Evolutionary conservation across 208 protist genomes (phyloP).

Genomic region (Leishmania aethiopica): DNA sequence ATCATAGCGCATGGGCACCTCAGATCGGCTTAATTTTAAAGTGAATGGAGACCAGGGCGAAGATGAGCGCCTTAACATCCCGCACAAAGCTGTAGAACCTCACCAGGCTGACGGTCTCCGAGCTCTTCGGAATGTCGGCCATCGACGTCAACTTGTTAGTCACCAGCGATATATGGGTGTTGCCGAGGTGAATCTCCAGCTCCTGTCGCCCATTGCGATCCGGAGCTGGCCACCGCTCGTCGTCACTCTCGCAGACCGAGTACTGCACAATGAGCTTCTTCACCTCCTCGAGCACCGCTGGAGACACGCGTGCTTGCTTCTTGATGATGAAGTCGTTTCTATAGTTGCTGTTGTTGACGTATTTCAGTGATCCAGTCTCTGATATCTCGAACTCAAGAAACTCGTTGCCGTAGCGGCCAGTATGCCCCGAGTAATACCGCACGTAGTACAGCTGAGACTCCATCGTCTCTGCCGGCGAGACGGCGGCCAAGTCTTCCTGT

Average conservation of each 20-base stretch:
- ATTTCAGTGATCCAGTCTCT: constrained; percentile 81
- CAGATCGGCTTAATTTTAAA: constrained; percentile 87
- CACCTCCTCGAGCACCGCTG: constrained; percentile 73
- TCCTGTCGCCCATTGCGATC: constrained; percentile 90
- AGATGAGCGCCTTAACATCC: constrained; percentile 78
- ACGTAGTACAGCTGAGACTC: constrained; percentile 79
- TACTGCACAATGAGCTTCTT: constrained; percentile 74
- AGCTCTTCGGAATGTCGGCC: constrained; percentile 59
- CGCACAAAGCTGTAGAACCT: constrained; percentile 86
- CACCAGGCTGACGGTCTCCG: constrained; percentile 51
- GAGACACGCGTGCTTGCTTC: constrained; percentile 76
- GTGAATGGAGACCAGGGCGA: constrained; percentile 85
- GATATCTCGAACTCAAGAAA: constrained; percentile 88
- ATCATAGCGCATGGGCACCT: not conserved
- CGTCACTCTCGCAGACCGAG: constrained; percentile 70
- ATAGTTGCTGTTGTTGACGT: constrained; percentile 91
- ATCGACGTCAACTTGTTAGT: constrained; percentile 89
- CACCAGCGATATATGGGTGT: constrained; percentile 87
- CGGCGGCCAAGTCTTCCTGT: constrained; percentile 4
- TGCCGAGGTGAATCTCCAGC: constrained; percentile 85
- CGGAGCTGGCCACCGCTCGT: constrained; percentile 82
- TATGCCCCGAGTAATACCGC: constrained; percentile 88
- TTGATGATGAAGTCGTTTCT: constrained; percentile 91
- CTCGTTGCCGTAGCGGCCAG: constrained; percentile 89
- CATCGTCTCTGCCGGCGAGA: constrained; percentile 49